Conservation (phyloP, 2,329 filamentous ascomycete genomes). For the Penicillium aurantiogriseum region DNA sequence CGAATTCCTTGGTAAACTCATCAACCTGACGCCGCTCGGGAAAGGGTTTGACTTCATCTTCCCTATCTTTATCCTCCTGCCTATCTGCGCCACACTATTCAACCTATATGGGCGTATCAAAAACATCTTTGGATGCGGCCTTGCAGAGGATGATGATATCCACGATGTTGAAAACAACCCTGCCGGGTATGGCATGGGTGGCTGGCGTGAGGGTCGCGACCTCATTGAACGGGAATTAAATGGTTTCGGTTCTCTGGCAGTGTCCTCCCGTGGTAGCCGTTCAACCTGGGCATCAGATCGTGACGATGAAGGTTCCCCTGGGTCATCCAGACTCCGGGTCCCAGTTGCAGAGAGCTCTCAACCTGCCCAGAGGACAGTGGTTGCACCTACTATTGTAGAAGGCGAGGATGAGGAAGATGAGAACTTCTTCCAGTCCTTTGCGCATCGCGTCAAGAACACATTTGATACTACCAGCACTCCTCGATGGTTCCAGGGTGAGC, state of each 20-base stretch:
- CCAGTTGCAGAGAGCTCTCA: conserved; percentile 31
- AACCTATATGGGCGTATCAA: conserved; percentile 83
- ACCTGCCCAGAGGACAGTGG: conserved; percentile 32
- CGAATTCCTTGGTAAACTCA: conserved; percentile 75
- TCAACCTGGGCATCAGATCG: conserved; percentile 30
- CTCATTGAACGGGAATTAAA: conserved; percentile 84
- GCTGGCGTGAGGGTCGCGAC: conserved; percentile 87
- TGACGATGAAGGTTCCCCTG: conserved; percentile 26
- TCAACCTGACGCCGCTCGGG: conserved; percentile 79
- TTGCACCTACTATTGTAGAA: conserved; percentile 46
- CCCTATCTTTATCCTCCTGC: conserved; percentile 81
- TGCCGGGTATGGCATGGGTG: conserved; percentile 69
- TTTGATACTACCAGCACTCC: conserved; percentile 80
- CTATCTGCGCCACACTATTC: conserved; percentile 81
- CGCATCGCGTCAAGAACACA: conserved; percentile 86
- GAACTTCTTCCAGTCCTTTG: conserved; percentile 79
- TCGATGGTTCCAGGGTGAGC: conserved; percentile 74
- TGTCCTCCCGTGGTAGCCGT: conserved; percentile 36
- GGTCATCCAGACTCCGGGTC: conserved; percentile 36
- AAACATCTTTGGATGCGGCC: conserved; percentile 73
- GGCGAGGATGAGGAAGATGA: conserved; percentile 69
- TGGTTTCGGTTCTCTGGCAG: conserved; percentile 53
- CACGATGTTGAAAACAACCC: conserved; percentile 61
- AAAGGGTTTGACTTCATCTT: conserved; percentile 85
- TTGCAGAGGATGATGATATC: conserved; percentile 69